Evolutionary conservation across 2,329 filamentous ascomycete species (phyloP).

Genomic region (Arthrobotrys entomopaga): DNA sequence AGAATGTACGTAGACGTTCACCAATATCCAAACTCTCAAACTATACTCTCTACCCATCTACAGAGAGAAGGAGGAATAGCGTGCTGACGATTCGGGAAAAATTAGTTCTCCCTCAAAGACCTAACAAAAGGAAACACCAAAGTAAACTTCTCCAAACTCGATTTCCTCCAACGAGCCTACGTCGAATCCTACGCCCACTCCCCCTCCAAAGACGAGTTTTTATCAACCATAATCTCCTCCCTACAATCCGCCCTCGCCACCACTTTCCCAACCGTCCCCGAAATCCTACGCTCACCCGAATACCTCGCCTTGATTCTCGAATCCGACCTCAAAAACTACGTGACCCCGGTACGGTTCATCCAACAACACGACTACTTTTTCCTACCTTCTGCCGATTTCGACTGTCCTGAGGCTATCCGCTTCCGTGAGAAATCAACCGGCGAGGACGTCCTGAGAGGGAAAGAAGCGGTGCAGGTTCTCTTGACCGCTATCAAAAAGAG

Average conservation of each 20-base stretch:
- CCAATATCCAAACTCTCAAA: not conserved
- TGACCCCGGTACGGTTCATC: constrained; percentile 58
- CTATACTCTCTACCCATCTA: not conserved
- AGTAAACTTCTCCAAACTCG: constrained; percentile 81
- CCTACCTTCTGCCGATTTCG: constrained; percentile 25
- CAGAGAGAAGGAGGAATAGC: not conserved
- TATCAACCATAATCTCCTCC: constrained; percentile 58
- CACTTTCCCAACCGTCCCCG: constrained; percentile 14
- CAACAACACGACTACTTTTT: constrained; percentile 54
- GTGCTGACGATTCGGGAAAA: not conserved
- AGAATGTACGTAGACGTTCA: constrained; percentile 67
- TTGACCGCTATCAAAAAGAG: constrained; percentile 17
- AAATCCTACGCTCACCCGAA: constrained; percentile 20
- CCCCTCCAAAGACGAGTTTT: constrained; percentile 60
- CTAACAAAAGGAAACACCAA: constrained; percentile 92
- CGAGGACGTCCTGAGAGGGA: constrained; percentile 33
- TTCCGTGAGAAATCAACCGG: constrained; percentile 33
- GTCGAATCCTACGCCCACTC: constrained; percentile 61
- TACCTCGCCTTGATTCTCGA: constrained; percentile 46
- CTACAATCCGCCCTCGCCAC: constrained; percentile 30
- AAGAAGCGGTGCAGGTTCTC: constrained; percentile 29
- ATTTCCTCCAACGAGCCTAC: constrained; percentile 80
- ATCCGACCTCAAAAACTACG: constrained; percentile 56
- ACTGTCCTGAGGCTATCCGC: constrained; percentile 24
- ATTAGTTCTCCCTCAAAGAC: constrained; percentile 76